These are phyloP conservation scores for Thalassiosira mediterranea DNA, from an alignment of 352 stramenopile species.

Conservation along the genomic window DNA sequence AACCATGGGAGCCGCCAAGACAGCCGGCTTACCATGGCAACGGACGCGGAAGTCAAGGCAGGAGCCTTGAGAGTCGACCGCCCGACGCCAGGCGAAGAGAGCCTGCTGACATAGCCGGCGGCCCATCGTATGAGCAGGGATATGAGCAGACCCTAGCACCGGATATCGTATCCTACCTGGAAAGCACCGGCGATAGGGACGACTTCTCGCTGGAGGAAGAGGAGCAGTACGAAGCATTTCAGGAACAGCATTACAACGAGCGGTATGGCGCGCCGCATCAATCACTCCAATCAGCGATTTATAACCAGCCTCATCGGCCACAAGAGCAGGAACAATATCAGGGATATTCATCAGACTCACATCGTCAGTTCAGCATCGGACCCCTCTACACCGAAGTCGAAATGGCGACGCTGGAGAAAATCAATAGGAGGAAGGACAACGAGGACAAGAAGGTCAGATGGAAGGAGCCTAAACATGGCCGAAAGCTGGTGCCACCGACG, in stretches of 20 bases:
- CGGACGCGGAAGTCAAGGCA: too few species aligned
- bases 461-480: too few species aligned
- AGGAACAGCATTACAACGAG: constrained; percentile 15
- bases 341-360: constrained; percentile 21
- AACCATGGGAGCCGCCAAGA: too few species aligned
- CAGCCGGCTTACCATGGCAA: too few species aligned
- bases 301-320: constrained; percentile 9
- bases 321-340: not conserved
- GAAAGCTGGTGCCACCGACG: too few species aligned
- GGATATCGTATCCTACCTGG: not conserved
- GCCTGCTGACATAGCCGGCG: too few species aligned
- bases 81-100: too few species aligned
- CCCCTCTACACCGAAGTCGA: constrained; percentile 28
- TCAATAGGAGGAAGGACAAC: too few species aligned
- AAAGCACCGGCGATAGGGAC: not conserved
- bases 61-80: too few species aligned
- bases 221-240: constrained; percentile 33
- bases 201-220: constrained; percentile 21
- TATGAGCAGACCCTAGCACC: not conserved
- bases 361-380: constrained; percentile 36
- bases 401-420: constrained; percentile 33
- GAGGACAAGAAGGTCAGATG: too few species aligned
- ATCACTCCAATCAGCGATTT: not conserved
- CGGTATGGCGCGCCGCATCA: not conserved
- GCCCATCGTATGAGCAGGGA: too few species aligned